A percentile compares a stretch with the other conserved stretches of the same genome.
These are phyloP conservation scores for Amylostereum chailletii DNA, from an alignment of 1,284 basidiomycete genomes.

Conservation along the genomic window DNA sequence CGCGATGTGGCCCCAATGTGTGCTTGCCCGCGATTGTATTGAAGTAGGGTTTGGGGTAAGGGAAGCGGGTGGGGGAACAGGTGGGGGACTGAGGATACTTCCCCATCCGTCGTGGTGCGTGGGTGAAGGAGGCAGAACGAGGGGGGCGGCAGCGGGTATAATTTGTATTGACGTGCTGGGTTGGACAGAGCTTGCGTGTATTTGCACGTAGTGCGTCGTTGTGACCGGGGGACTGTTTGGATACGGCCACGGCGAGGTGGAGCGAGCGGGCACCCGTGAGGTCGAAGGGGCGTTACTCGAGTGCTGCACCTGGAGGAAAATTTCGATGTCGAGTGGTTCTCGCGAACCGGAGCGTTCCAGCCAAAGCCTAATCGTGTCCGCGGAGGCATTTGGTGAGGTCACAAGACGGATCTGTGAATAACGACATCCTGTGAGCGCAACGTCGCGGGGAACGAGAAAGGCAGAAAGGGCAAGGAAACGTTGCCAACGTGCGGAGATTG, in stretches of 20 bases:
- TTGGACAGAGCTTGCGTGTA: constrained; percentile 7
- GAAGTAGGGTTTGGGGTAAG: constrained; percentile 8
- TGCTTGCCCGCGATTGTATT: constrained; percentile 28
- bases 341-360: constrained; percentile 62
- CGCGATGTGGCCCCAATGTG: constrained; percentile 70
- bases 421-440: too few species aligned
- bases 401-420: constrained; percentile 54
- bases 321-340: constrained; percentile 69
- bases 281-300: constrained; percentile 17
- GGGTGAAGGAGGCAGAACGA: constrained; percentile 23
- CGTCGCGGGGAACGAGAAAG: neutral
- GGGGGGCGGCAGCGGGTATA: constrained; percentile 13
- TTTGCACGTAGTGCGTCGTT: constrained; percentile 12
- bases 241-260: neutral
- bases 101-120: constrained; percentile 21
- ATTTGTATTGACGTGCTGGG: constrained; percentile 24
- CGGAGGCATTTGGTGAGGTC: constrained; percentile 56
- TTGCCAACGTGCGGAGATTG: constrained; percentile 5
- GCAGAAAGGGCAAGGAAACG: constrained; percentile 6
- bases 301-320: constrained; percentile 47
- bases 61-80: neutral
- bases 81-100: neutral
- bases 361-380: constrained; percentile 74
- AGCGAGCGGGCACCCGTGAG: constrained; percentile 9
- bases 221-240: neutral